Evolutionary conservation across 139 green algal species (phyloP).

Genomic region (Chlamydomonas sphaeroides): DNA sequence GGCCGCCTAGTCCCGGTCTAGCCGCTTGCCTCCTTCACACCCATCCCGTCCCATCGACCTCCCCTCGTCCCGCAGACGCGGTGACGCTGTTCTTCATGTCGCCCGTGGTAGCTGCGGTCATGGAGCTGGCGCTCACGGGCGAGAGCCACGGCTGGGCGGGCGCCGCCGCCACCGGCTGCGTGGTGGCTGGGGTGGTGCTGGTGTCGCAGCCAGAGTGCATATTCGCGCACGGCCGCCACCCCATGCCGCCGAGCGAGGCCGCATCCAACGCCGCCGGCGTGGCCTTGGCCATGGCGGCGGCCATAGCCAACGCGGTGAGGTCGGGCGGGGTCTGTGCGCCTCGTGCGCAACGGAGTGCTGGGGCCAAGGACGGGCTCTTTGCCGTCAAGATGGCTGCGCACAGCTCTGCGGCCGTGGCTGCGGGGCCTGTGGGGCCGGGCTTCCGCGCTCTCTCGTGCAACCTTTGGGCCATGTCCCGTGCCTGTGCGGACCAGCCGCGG

Average conservation of each 20-base stretch:
- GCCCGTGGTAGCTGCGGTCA: constrained; percentile 47
- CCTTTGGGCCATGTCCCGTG: too few relatives aligned
- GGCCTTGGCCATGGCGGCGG: not conserved
- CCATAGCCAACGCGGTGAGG: constrained; percentile 27
- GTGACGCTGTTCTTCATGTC: constrained; percentile 62
- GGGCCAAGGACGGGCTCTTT: too few relatives aligned
- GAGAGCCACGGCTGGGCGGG: constrained; percentile 23
- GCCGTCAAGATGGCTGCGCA: too few relatives aligned
- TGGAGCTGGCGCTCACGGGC: constrained; percentile 43
- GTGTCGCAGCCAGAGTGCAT: constrained; percentile 38
- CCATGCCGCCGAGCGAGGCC: too few relatives aligned
- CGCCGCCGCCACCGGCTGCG: constrained; percentile 24
- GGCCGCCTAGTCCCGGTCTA: too few relatives aligned
- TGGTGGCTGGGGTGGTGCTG: constrained; percentile 29
- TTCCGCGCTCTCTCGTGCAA: too few relatives aligned
- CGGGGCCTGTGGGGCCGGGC: too few relatives aligned
- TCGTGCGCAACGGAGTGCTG: too few relatives aligned
- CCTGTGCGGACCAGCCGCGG: too few relatives aligned
- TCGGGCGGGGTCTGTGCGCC: too few relatives aligned
- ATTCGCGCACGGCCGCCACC: constrained; percentile 34
- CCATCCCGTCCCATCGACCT: not conserved
- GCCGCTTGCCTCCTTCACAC: not conserved
- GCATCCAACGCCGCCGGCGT: constrained; percentile 2
- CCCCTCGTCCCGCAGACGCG: not conserved
- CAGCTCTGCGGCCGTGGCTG: too few relatives aligned